Evolutionary conservation across 768 basidiomycete species (phyloP).

Genomic region (Asterophora parasitica): DNA sequence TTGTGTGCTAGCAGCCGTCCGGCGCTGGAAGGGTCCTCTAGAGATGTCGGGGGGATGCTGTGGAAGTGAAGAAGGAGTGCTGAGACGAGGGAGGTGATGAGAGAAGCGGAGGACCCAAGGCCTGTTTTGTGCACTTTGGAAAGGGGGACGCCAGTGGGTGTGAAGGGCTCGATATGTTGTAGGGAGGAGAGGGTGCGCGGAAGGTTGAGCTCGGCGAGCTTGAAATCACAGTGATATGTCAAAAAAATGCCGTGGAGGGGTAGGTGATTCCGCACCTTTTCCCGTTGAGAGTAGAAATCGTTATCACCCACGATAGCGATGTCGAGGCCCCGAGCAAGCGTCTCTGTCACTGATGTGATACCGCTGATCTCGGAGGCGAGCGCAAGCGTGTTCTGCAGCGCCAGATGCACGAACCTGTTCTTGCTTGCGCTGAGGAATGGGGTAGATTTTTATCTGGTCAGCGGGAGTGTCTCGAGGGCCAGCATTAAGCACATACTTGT

Average conservation of each 20-base stretch:
- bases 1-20: constrained; percentile 78
- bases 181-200: constrained; percentile 64
- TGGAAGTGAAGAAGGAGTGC: constrained; percentile 75
- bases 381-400: constrained; percentile 73
- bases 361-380: constrained; percentile 60
- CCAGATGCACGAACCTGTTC: constrained; percentile 93
- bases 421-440: constrained; percentile 38
- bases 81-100: constrained; percentile 92
- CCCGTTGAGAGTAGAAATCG: constrained; percentile 95
- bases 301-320: constrained; percentile 90
- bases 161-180: constrained; percentile 70
- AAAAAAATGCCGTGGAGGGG: not conserved
- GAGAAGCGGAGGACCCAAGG: constrained; percentile 92
- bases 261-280: constrained; percentile 49
- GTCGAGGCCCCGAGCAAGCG: constrained; percentile 54
- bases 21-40: constrained; percentile 37
- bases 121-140: constrained; percentile 96
- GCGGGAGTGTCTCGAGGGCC: constrained; percentile 7
- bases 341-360: constrained; percentile 32
- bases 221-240: constrained; percentile 2
- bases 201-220: constrained; percentile 64
- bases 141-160: constrained; percentile 60
- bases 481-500: constrained; percentile 34
- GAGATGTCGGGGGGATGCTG: constrained; percentile 49
- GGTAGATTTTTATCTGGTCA: constrained; percentile 11